Base-by-base conservation (phyloP, 2,329 filamentous ascomycete genomes). In the Byssoonygena ceratinophila region DNA sequence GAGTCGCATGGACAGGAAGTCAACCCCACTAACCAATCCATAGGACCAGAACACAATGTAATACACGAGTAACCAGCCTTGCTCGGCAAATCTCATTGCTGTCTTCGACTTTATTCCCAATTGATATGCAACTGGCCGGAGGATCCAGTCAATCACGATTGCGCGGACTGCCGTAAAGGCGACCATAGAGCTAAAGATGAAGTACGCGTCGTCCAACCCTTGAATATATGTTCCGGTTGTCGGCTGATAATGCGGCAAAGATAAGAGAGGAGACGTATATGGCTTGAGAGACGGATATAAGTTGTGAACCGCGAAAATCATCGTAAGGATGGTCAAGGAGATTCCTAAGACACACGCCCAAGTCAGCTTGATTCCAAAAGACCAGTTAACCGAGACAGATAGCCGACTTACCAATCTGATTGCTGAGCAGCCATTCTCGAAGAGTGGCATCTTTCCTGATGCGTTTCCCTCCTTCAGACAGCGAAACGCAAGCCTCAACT, bases 31-130 rank as follows among this genome's bases (percentile, higher is more conserved):
- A 76, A 94, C 87, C 76, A 94, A 77, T 60, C 92, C 92, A 56
- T 91, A 73, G 11, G 81, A 76, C 85, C 88, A 97, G 66, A 90
- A 91, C 52, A 83, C 73, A 43, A 73, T 73, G 68, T 91, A 91
- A 72, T 96, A 97, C 41, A 92, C 69, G 53, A 94, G 72, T 64
- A 95, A 76, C 87, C 91, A 97, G 44, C 84, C 87, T 72, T 98
- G 92, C 72, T 98, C 92, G 57, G 88, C 88, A 71, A 97, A 94
- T 54, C 92, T 80, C 46, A 87, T 80, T 55, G 84, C 74, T 44
- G 82, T 81, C 72, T 95, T 96, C 65, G 84, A 86, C 60, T 78
- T 77, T 61, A 96, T 79, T 32, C 91, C 91, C 57, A 79, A 77
- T 45, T 75, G 72, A 58, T 80, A 82, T 40, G 85, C 90, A 52